Conservation (phyloP, 805 yeast genomes). For the Lachancea dasiensis region DNA sequence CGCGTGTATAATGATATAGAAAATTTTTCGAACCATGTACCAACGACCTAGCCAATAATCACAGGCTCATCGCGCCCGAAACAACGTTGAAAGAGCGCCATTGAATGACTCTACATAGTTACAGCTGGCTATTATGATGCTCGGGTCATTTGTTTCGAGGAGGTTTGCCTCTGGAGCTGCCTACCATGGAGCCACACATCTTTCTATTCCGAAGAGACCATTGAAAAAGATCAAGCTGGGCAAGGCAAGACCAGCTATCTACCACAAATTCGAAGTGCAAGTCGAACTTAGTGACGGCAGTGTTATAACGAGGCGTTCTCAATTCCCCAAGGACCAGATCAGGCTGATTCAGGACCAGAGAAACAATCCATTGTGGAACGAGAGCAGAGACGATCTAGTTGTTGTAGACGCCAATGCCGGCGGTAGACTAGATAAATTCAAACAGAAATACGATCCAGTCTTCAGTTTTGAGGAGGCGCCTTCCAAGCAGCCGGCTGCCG, state of each 20-base stretch:
- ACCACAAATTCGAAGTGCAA: conserved; percentile 78
- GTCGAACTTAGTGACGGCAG: conserved; percentile 96
- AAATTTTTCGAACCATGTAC: conserved; percentile 1
- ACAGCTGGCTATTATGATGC: too few relatives aligned
- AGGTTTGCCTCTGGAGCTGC: conserved; percentile 13
- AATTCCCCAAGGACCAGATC: conserved; percentile 80
- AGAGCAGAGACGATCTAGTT: conserved; percentile 69
- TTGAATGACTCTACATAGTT: too few relatives aligned
- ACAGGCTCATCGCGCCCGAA: too few relatives aligned
- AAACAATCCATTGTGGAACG: conserved; percentile 84
- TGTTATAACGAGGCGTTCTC: conserved; percentile 74
- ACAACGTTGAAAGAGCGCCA: too few relatives aligned
- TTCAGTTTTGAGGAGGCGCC: conserved; percentile 36
- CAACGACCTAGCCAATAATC: too few relatives aligned
- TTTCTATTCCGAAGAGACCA: conserved; percentile 45
- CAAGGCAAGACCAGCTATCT: conserved; percentile 89
- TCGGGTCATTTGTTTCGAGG: conserved; percentile 8
- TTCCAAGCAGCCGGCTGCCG: conserved; percentile 9
- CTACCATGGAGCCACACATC: conserved; percentile 21
- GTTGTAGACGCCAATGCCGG: conserved; percentile 76
- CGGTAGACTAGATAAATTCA: conserved; percentile 73
- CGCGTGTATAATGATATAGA: background rate
- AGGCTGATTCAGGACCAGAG: conserved; percentile 86
- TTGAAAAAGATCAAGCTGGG: conserved; percentile 66
- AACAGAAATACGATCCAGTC: conserved; percentile 50